A percentile compares a stretch with the other conserved stretches of the same genome.
Evolutionary conservation across 1,284 basidiomycete species (phyloP).

Genomic region (Ceratobasidium sp.): DNA sequence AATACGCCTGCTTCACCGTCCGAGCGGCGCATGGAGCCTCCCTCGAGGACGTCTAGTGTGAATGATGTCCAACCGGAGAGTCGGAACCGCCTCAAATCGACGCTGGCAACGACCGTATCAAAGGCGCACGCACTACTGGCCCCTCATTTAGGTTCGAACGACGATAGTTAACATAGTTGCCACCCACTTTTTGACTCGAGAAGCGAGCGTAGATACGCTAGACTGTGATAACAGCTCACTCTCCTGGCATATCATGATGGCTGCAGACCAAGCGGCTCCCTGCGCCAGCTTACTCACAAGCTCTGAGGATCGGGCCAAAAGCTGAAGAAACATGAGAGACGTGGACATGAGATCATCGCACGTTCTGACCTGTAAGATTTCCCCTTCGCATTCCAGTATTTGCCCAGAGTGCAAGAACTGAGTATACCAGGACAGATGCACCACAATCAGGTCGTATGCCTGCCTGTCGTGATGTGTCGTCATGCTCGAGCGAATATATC

Average conservation of each 20-base stretch:
- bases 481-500: background rate
- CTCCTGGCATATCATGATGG: background rate
- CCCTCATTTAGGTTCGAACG: background rate
- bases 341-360: no score
- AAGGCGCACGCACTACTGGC: background rate
- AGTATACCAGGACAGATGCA: background rate
- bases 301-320: background rate
- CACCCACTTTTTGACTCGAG: background rate
- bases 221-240: background rate
- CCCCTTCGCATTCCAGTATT: background rate
- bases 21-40: background rate
- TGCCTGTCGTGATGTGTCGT: background rate
- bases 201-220: background rate
- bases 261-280: background rate
- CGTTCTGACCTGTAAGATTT: background rate
- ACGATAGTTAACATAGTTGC: background rate
- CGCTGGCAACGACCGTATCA: background rate
- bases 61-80: background rate
- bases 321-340: no score
- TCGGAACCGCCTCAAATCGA: background rate
- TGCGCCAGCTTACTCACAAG: background rate
- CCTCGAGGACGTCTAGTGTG: background rate
- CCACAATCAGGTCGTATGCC: background rate
- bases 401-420: background rate
- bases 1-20: background rate